These are phyloP conservation scores for Aspergillus wentii DNA, from an alignment of 495 filamentous ascomycete species.

Conservation along the genomic window DNA sequence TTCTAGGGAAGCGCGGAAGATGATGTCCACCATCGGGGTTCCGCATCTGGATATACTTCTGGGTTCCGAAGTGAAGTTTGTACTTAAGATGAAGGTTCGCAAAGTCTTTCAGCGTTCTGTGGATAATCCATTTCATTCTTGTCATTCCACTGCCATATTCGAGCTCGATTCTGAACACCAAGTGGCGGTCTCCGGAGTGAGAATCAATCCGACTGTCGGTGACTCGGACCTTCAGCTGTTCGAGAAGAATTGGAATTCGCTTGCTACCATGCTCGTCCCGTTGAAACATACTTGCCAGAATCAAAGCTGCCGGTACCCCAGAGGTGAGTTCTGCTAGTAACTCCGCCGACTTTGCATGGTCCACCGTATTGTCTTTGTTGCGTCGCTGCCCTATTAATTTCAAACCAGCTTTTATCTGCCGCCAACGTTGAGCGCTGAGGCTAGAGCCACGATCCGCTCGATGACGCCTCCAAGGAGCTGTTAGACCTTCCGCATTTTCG, in stretches of 20 bases:
- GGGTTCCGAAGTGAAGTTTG: conserved; percentile 73
- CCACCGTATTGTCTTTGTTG: conserved; percentile 76
- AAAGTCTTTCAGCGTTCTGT: conserved; percentile 82
- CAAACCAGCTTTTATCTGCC: conserved; percentile 76
- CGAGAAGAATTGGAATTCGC: conserved; percentile 87
- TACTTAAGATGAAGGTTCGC: conserved; percentile 90
- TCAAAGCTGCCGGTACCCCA: conserved; percentile 83
- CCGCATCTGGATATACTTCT: conserved; percentile 67
- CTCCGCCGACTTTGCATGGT: conserved; percentile 93
- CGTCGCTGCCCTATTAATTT: conserved; percentile 74
- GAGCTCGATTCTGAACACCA: conserved; percentile 84
- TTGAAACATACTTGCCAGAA: conserved; percentile 95
- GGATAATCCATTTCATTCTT: conserved; percentile 95
- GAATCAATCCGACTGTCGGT: conserved; percentile 68
- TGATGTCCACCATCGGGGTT: conserved; percentile 47
- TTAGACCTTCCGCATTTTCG: conserved; percentile 47
- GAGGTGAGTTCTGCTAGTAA: conserved; percentile 92
- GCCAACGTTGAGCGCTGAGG: conserved; percentile 80
- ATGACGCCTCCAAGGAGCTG: conserved; percentile 49
- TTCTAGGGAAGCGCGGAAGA: conserved; percentile 82
- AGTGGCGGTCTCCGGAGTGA: conserved; percentile 68
- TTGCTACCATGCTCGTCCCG: conserved; percentile 94
- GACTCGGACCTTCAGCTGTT: conserved; percentile 88
- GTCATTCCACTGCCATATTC: conserved; percentile 96
- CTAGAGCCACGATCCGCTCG: conserved; percentile 61